A percentile compares a stretch with the other conserved stretches of the same genome.
Evolutionary conservation across 257 asterid species (phyloP).

Genomic region (Scutellaria minor): DNA sequence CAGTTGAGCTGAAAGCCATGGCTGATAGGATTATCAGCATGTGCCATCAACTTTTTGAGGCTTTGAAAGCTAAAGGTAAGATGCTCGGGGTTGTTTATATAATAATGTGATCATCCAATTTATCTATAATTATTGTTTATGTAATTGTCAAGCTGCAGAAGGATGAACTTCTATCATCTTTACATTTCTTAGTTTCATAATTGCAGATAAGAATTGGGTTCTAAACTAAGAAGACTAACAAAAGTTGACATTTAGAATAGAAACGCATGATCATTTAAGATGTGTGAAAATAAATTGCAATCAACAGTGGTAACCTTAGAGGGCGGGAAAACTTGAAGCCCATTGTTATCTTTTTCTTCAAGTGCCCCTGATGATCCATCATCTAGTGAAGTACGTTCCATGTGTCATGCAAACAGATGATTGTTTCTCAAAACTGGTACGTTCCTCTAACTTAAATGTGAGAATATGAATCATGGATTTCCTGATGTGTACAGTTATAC

Average conservation of each 20-base stretch:
- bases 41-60: slow-evolving; percentile 76
- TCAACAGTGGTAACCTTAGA: no score
- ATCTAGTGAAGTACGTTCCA: no score
- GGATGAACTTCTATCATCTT: background rate
- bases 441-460: no score
- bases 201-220: background rate
- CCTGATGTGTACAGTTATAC: no score
- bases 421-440: no score
- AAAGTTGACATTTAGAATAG: background rate
- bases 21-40: slow-evolving; percentile 85
- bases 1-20: slow-evolving; percentile 81
- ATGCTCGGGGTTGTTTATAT: background rate
- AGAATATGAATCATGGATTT: no score
- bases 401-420: no score
- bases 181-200: background rate
- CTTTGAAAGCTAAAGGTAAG: slow-evolving; percentile 66
- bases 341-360: no score
- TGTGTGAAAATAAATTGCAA: background rate
- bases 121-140: background rate
- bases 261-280: background rate
- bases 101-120: background rate
- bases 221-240: background rate
- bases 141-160: slow-evolving; percentile 3
- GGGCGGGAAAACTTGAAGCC: no score
- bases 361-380: no score